These are phyloP conservation scores for Podaxis sp. DNA, from an alignment of 768 basidiomycete species.

Conservation along the genomic window DNA sequence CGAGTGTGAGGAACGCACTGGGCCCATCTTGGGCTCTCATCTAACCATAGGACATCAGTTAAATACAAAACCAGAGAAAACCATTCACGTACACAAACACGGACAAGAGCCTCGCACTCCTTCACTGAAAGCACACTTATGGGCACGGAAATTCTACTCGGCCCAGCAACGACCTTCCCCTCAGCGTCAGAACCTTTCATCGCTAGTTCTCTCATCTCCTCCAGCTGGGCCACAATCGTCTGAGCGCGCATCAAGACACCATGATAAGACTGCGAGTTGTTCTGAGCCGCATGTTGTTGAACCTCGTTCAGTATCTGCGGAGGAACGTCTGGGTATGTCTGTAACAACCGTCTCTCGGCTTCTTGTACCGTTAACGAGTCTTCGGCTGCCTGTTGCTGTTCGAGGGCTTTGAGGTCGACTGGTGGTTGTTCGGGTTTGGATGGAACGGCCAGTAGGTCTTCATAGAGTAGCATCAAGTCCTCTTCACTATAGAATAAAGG, in stretches of 20 bases:
- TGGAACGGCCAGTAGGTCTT: slow-evolving; percentile 19
- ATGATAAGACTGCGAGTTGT: slow-evolving; percentile 25
- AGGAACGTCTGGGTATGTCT: slow-evolving; percentile 4
- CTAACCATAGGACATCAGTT: slow-evolving; percentile 31
- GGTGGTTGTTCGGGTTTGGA: slow-evolving; percentile 9
- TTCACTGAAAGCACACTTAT: slow-evolving; percentile 44
- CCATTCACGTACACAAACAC: slow-evolving; percentile 42
- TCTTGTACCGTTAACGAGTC: slow-evolving; percentile 9
- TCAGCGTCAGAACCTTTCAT: slow-evolving; percentile 13
- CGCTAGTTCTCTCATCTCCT: slow-evolving; percentile 24
- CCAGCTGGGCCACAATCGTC: slow-evolving; percentile 34
- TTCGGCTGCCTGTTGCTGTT: slow-evolving; percentile 5
- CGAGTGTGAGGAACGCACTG: slow-evolving; percentile 49
- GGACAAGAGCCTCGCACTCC: slow-evolving; percentile 59
- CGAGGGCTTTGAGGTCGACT: slow-evolving; percentile 11
- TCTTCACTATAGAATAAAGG: slow-evolving; percentile 15
- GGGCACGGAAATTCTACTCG: slow-evolving; percentile 28
- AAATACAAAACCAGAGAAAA: neutral
- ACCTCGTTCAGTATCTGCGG: slow-evolving; percentile 4
- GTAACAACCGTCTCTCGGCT: slow-evolving; percentile 3
- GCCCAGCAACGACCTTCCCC: slow-evolving; percentile 15
- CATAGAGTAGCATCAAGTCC: slow-evolving; percentile 19
- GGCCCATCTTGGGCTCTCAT: slow-evolving; percentile 43
- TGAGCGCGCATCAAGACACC: slow-evolving; percentile 36
- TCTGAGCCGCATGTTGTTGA: slow-evolving; percentile 8